Conservation (phyloP, 768 basidiomycete genomes). For the Pleurotus salmoneostramineus region DNA sequence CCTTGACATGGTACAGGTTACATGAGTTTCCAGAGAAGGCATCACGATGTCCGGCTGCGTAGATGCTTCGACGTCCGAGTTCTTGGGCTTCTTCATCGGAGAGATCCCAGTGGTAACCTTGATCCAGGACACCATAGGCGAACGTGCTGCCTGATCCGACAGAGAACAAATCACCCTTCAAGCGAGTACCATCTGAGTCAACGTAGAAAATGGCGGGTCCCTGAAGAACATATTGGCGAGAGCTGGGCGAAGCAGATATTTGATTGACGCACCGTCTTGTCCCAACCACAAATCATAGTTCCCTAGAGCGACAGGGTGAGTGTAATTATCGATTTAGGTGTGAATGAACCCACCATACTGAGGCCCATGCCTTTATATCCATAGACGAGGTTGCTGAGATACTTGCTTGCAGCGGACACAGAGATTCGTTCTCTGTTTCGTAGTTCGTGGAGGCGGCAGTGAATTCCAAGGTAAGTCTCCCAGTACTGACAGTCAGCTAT, state of each 20-base stretch:
- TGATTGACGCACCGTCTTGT: conserved; percentile 78
- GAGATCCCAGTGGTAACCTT: conserved; percentile 92
- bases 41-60: conserved; percentile 95
- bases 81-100: conserved; percentile 93
- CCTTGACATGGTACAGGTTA: conserved; percentile 94
- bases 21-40: conserved; percentile 95
- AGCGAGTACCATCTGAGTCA: conserved; percentile 92
- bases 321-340: background rate
- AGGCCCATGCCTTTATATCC: conserved; percentile 99
- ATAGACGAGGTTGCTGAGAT: conserved; percentile 95
- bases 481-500: conserved; percentile 95
- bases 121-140: conserved; percentile 98
- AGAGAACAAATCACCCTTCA: conserved; percentile 97
- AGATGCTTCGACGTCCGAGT: conserved; percentile 88
- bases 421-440: conserved; percentile 96
- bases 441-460: conserved; percentile 95
- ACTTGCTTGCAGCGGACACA: conserved; percentile 98
- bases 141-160: conserved; percentile 98
- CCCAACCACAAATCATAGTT: conserved; percentile 99
- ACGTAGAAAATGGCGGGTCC: conserved; percentile 97
- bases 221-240: conserved; percentile 27
- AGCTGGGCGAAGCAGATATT: background rate
- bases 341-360: conserved; percentile 75
- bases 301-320: conserved; percentile 49
- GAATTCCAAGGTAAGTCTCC: conserved; percentile 99